These are phyloP conservation scores for Plasmodium billcollinsi DNA, from an alignment of 169 alveolate species.

Conservation along the genomic window DNA sequence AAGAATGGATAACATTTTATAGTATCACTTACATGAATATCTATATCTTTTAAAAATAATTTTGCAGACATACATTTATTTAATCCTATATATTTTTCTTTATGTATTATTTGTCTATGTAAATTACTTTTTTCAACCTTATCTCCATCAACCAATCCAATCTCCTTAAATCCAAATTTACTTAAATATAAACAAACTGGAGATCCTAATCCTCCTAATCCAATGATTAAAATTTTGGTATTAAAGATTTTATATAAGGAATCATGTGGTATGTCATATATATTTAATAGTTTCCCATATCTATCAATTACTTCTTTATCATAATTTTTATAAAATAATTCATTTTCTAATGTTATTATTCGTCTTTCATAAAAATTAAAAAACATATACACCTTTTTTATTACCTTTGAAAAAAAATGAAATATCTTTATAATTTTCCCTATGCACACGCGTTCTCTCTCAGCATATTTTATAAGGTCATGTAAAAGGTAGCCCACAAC, in stretches of 20 bases:
- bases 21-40: constrained; percentile 63
- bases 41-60: constrained; percentile 75
- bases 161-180: constrained; percentile 94
- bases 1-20: constrained; percentile 78
- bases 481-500: constrained; percentile 35
- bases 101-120: constrained; percentile 90
- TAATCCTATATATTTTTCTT: constrained; percentile 82
- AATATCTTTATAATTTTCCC: no score
- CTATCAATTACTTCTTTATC: constrained; percentile 49
- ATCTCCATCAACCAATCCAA: constrained; percentile 91
- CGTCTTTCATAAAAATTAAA: not conserved
- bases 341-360: constrained; percentile 8
- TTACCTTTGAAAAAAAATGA: no score
- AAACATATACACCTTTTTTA: no score
- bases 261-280: constrained; percentile 36
- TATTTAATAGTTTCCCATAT: constrained; percentile 43
- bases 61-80: constrained; percentile 88
- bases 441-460: no score
- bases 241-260: constrained; percentile 66
- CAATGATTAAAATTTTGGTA: constrained; percentile 94
- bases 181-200: constrained; percentile 95
- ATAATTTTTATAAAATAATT: constrained; percentile 46
- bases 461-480: constrained; percentile 2
- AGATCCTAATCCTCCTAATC: constrained; percentile 99
- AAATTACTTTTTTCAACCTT: constrained; percentile 86